Conservation (phyloP, 2,329 filamentous ascomycete genomes). For the Ophiostoma angusticollis region DNA sequence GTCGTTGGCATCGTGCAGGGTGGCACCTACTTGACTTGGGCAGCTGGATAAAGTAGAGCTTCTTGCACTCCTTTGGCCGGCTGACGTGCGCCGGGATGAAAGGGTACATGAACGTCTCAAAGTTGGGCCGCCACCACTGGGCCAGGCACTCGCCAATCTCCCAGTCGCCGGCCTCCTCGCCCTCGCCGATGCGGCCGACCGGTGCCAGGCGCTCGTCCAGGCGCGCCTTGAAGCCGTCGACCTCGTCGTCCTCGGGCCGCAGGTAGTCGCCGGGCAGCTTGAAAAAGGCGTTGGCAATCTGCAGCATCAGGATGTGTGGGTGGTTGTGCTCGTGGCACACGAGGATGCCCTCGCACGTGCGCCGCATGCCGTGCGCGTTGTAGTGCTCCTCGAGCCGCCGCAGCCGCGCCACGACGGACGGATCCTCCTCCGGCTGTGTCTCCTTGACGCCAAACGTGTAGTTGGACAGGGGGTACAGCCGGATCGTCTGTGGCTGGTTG, state of each 20-base stretch:
- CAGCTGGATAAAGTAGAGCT: constrained; percentile 92
- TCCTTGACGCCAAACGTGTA: constrained; percentile 99
- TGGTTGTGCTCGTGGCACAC: constrained; percentile 99
- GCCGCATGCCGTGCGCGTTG: constrained; percentile 80
- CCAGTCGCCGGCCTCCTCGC: constrained; percentile 79
- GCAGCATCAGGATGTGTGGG: constrained; percentile 95
- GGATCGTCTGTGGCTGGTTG: constrained; percentile 80
- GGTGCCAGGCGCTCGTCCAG: constrained; percentile 90
- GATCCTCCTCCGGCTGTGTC: constrained; percentile 94
- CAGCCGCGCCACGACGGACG: constrained; percentile 81
- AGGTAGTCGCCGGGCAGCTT: constrained; percentile 97
- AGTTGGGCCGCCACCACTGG: constrained; percentile 98
- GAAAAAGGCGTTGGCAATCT: constrained; percentile 99
- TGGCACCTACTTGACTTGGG: constrained; percentile 68
- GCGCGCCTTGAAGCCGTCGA: constrained; percentile 85
- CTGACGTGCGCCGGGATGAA: constrained; percentile 95
- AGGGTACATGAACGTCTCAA: constrained; percentile 99
- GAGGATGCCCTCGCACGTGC: constrained; percentile 91
- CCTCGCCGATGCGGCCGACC: constrained; percentile 74
- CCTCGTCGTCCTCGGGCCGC: constrained; percentile 75
- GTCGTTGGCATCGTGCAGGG: constrained; percentile 12
- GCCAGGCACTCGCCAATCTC: constrained; percentile 87
- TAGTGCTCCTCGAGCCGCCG: constrained; percentile 97
- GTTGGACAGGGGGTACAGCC: constrained; percentile 88
- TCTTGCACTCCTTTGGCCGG: constrained; percentile 96